Conservation (phyloP, 305 asterid species). For the Vinca major region DNA sequence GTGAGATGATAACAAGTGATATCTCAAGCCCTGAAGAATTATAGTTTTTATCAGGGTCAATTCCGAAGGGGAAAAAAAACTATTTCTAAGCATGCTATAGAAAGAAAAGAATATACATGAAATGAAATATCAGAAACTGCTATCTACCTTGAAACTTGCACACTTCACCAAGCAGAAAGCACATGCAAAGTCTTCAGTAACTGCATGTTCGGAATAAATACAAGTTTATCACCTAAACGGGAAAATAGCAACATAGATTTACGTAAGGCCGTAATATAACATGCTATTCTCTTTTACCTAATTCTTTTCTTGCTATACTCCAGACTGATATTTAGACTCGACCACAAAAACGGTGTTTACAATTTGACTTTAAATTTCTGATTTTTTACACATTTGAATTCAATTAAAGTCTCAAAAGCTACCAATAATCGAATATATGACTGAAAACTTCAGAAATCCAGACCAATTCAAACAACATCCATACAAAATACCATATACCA, state of each 20-base stretch:
- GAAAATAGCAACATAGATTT: conserved; percentile 5
- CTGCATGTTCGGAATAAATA: conserved; percentile 39
- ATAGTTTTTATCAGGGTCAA: conserved; percentile 20
- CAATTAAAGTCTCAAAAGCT: not conserved
- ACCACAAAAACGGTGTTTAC: not conserved
- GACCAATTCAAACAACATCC: conserved; percentile 16
- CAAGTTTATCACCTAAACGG: conserved; percentile 27
- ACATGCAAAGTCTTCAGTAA: conserved; percentile 96
- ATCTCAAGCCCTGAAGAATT: conserved; percentile 74
- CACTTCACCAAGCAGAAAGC: conserved; percentile 98
- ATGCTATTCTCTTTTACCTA: not conserved
- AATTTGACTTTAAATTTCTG: not conserved
- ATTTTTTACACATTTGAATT: not conserved
- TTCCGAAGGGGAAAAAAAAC: conserved; percentile 14
- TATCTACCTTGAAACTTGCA: conserved; percentile 84
- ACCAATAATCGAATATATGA: not conserved
- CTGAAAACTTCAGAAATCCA: not conserved
- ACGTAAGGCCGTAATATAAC: not conserved
- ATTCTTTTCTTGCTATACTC: not conserved
- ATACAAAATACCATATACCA: too few relatives aligned
- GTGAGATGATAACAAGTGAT: conserved; percentile 67
- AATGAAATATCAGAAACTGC: conserved; percentile 12
- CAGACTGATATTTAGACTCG: not conserved
- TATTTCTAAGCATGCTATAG: conserved; percentile 7
- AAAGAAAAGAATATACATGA: not conserved